Evolutionary conservation across 495 filamentous ascomycete species (phyloP).

Genomic region (Chlorociboria aeruginascens): DNA sequence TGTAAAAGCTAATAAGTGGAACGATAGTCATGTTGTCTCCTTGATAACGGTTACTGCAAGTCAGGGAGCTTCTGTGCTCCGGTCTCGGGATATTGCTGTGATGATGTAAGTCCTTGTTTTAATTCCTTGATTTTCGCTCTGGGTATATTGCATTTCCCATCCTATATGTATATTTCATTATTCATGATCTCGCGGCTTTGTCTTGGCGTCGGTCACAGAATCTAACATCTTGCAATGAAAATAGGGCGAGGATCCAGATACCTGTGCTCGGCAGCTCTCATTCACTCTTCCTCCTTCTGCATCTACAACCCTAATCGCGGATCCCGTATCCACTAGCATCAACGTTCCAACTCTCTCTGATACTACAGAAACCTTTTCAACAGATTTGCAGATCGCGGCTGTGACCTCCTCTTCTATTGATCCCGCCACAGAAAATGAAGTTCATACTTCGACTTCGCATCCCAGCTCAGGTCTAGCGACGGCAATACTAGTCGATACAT

Average conservation of each 20-base stretch:
- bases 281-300: constrained; percentile 3
- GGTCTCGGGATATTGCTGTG: constrained; percentile 5
- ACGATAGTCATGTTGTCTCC: constrained; percentile 5
- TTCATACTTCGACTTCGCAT: too few species aligned
- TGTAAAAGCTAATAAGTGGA: not conserved
- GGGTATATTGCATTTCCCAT: not conserved
- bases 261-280: not conserved
- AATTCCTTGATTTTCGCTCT: not conserved
- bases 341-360: too few species aligned
- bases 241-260: constrained; percentile 1
- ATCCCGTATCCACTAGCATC: too few species aligned
- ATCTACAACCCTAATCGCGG: not conserved
- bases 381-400: too few species aligned
- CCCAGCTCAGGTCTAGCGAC: too few species aligned
- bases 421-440: too few species aligned
- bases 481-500: too few species aligned
- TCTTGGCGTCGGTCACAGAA: not conserved
- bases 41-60: constrained; percentile 10
- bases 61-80: constrained; percentile 7
- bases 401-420: too few species aligned
- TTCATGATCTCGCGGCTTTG: not conserved
- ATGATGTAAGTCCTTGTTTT: constrained; percentile 1
- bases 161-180: not conserved
- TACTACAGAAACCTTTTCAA: too few species aligned
- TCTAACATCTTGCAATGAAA: not conserved